Base-by-base conservation (phyloP, 176 grass and related monocot species). In the Tillandsia leiboldiana region DNA sequence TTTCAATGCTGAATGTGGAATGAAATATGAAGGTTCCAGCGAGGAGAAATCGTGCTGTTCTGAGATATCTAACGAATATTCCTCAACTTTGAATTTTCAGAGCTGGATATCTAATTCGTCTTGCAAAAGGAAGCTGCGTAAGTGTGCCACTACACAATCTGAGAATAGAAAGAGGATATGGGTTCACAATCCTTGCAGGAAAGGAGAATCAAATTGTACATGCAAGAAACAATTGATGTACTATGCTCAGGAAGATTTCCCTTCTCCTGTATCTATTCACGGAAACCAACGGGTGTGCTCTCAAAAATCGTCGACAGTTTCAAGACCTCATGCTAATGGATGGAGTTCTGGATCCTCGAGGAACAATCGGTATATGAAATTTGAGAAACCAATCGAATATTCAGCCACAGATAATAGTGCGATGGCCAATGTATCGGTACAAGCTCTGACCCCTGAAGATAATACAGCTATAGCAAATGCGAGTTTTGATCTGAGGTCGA, bases 361-460 rank as follows among this genome's bases (percentile, higher is more conserved):
- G 11, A 66, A 29, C 13, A 14, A 66, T 33, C 64, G 15, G 10
- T 3, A 4, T 14, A 48, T 14, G 8, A 27, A 62, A 26, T 78
- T 88, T 28, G 86, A 84, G 74, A 88, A 84, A 81, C 78, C 83
- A 75, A 70, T 73, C 2, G 78, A 78, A 17, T 57, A 51, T 72
- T 64, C 83, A 57, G 64, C 84, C 71, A 77, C 70, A 51, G 71
- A 84, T 70, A 54, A 73, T 49, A 33, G 27, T 71, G 23, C 26
- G 69, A 75, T 49, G 50, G 12, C 14, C 51, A 73, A 50, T 17
- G 57, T 51, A 77, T 64, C 72, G 6, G 14, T 69, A 66, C 73
- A 77, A 61, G 27, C 51, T 70, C 76, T 54, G 14, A 77, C 51
- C 54, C 65, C 57, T 70, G 33, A 11, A 59, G 50, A 48, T 48